Evolutionary conservation across 2,329 filamentous ascomycete genomes (phyloP), one percentile per base, ranked within the genome.

Genomic region (Diaporthe australafricana): DNA sequence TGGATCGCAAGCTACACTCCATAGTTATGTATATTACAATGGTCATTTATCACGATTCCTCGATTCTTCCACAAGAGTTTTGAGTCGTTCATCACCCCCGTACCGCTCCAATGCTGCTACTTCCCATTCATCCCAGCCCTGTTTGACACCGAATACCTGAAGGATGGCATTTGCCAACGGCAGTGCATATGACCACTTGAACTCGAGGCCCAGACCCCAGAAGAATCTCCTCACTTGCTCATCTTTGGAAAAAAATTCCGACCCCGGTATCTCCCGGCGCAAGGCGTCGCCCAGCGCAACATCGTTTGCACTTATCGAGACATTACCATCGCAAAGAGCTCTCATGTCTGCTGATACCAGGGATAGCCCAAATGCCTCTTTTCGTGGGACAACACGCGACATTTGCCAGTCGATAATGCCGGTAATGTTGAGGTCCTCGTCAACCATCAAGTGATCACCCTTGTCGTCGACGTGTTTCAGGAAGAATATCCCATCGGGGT

Each of bases 361-460:
- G 25, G 17, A 38, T 4, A 11, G 45, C 20, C 20, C 27, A 27
- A 48, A 48, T 7, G 30, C 45, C 5, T 66, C 45, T 2, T 42
- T 2, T 17, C 16, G 11, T 5, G 45, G 45, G 5, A 66, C 62
- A 16, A 38, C 27, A 5, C 45, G 30, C 27, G 45, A 17, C 30
- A 66, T 66, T 27, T 66, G 17, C 81, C 81, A 87, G 73, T 87
- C 85, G 67, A 87, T 84, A 40, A 88, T 84, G 1, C 83, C 84
- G 7, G 82, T 86, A 42, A 88, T 82, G 70, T 85, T 84, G 71
- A 79, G 84, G 9, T 85, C 60, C 5, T 84, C 79, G 71, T 88
- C 82, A 1, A 83, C 81, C 1, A 88, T 77, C 17, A 88, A 81
- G 60, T 87, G 84, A 16, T 52, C 48, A 1, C 48, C 48, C 16